These are phyloP conservation scores for Sindora glabra DNA, from an alignment of 306 rosid species.

Conservation along the genomic window DNA sequence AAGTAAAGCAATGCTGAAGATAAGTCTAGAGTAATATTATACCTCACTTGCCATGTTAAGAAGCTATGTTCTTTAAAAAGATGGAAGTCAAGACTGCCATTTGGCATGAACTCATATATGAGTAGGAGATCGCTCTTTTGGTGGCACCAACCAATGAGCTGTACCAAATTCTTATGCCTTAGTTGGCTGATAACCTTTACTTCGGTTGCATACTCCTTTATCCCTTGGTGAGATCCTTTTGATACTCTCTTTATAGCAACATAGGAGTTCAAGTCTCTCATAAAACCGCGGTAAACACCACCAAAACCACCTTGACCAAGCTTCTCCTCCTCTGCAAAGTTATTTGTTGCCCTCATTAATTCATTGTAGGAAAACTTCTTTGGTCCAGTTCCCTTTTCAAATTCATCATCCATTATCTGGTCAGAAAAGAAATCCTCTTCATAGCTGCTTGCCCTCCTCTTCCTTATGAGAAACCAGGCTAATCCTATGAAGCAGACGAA, in stretches of 20 bases:
- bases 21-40: not conserved
- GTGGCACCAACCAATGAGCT: conserved; percentile 10
- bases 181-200: too few relatives aligned
- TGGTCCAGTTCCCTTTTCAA: not conserved
- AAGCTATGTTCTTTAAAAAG: not conserved
- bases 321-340: not conserved
- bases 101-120: not conserved
- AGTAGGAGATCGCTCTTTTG: not conserved
- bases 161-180: too few relatives aligned
- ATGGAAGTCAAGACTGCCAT: not conserved
- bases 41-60: not conserved
- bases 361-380: not conserved
- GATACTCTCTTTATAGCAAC: too few relatives aligned
- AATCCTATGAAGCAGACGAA: too few relatives aligned
- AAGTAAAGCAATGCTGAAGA: not conserved
- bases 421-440: too few relatives aligned
- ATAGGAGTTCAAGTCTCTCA: not conserved
- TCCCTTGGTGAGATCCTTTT: too few relatives aligned
- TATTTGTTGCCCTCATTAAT: not conserved
- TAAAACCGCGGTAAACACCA: not conserved
- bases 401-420: not conserved
- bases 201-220: too few relatives aligned
- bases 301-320: conserved; percentile 1
- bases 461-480: too few relatives aligned
- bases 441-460: too few relatives aligned